Percentiles rank a stretch among this genome's conserved stretches.
These are phyloP conservation scores for Uromyces viciae-fabae DNA, from an alignment of 1,284 basidiomycete genomes.

Conservation along the genomic window DNA sequence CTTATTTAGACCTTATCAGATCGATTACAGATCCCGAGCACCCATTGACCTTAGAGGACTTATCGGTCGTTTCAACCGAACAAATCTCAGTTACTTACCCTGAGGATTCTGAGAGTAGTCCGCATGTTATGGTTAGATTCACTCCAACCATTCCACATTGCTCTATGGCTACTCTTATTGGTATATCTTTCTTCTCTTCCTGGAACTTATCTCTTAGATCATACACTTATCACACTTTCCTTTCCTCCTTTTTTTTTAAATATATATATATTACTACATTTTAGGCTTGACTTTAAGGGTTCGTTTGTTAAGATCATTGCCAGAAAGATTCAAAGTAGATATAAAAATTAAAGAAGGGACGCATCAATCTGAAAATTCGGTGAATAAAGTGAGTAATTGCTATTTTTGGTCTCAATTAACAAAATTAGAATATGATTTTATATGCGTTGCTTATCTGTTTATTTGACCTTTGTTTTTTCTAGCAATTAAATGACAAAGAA, in stretches of 20 bases:
- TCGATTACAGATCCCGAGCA: slow-evolving; percentile 96
- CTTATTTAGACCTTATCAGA: slow-evolving; percentile 67
- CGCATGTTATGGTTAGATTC: slow-evolving; percentile 73
- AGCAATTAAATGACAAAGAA: slow-evolving; percentile 99
- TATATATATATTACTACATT: slow-evolving; percentile 19
- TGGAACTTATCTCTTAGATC: not conserved
- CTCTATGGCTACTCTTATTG: slow-evolving; percentile 95
- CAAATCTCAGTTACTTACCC: slow-evolving; percentile 69
- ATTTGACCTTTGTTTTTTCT: slow-evolving; percentile 60
- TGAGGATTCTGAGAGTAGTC: slow-evolving; percentile 59
- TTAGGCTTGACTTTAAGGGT: slow-evolving; percentile 87
- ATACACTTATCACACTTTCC: not conserved
- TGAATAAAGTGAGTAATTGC: slow-evolving; percentile 57
- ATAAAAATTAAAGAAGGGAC: slow-evolving; percentile 88
- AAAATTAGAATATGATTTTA: not conserved
- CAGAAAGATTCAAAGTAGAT: slow-evolving; percentile 88
- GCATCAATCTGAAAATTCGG: slow-evolving; percentile 86
- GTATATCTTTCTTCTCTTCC: slow-evolving; percentile 59
- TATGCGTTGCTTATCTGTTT: no score
- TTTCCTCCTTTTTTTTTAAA: not conserved
- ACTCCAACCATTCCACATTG: slow-evolving; percentile 98
- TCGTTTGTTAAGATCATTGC: slow-evolving; percentile 80
- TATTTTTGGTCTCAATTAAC: not conserved
- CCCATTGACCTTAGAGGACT: slow-evolving; percentile 87
- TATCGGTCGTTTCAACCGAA: slow-evolving; percentile 85